Percentiles rank a stretch among this genome's conserved stretches.
Evolutionary conservation across 768 basidiomycete genomes (phyloP).

Genomic region (Solioccasus polychromus): DNA sequence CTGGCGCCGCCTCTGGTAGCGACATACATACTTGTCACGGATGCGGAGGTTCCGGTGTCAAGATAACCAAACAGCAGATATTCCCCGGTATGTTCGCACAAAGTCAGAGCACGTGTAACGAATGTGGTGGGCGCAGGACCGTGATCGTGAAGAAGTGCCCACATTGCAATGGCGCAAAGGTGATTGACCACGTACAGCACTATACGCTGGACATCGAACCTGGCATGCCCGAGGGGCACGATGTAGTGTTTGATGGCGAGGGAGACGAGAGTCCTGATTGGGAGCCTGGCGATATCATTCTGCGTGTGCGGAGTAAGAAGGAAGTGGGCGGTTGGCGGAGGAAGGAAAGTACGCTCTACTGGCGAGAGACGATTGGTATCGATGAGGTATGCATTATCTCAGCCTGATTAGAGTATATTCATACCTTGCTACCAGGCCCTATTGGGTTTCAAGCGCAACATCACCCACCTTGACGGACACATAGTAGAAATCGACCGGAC

Average conservation of each 20-base stretch:
- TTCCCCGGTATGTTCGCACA: constrained; percentile 97
- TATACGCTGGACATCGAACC: constrained; percentile 83
- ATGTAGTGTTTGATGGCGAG: constrained; percentile 94
- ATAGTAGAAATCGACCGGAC: constrained; percentile 63
- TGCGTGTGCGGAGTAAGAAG: constrained; percentile 77
- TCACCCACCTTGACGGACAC: constrained; percentile 92
- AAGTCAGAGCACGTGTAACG: constrained; percentile 76
- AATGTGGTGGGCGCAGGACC: constrained; percentile 82
- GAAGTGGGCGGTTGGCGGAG: constrained; percentile 80
- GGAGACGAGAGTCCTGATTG: constrained; percentile 95
- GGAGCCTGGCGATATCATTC: constrained; percentile 91
- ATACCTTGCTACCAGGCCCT: constrained; percentile 60
- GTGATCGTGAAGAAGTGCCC: constrained; percentile 76
- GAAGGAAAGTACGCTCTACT: constrained; percentile 89
- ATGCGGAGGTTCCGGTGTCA: constrained; percentile 84
- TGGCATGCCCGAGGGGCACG: constrained; percentile 91
- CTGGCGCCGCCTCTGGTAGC: constrained; percentile 85
- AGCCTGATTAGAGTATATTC: neutral
- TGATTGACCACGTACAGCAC: constrained; percentile 73
- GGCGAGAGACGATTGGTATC: constrained; percentile 86
- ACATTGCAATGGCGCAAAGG: constrained; percentile 79
- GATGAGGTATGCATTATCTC: constrained; percentile 59
- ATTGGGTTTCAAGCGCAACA: constrained; percentile 91
- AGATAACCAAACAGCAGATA: constrained; percentile 83
- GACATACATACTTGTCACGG: constrained; percentile 85